Conservation (phyloP, 345 rosid genomes). For the Balakata baccata region DNA sequence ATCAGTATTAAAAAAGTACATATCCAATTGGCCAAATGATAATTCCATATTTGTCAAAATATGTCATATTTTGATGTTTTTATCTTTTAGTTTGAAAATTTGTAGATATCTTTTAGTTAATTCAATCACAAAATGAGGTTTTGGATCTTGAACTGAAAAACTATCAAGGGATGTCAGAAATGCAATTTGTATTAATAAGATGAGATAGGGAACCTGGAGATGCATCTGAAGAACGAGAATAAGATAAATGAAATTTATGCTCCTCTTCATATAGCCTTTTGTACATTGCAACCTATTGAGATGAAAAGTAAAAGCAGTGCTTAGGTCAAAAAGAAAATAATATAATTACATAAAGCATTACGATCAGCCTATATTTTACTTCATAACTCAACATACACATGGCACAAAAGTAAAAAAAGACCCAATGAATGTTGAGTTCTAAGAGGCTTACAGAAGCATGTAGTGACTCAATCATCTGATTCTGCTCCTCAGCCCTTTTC, state of each 20-base stretch:
- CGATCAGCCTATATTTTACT: neutral
- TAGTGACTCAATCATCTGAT: conserved; percentile 82
- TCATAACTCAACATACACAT: neutral
- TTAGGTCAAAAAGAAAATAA: neutral
- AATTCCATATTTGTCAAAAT: neutral
- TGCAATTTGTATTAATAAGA: neutral
- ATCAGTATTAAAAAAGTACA: too few species aligned
- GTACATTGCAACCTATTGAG: conserved; percentile 79
- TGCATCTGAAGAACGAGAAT: conserved; percentile 37
- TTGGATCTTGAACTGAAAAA: neutral
- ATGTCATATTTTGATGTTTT: neutral
- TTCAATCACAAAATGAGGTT: neutral
- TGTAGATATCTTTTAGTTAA: neutral
- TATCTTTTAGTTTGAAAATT: neutral
- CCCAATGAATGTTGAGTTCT: neutral
- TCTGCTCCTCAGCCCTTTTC: conserved; percentile 90
- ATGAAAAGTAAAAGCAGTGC: neutral
- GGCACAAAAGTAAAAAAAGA: neutral
- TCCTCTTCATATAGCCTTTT: conserved; percentile 90
- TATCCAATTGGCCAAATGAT: neutral
- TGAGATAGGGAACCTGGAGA: conserved; percentile 52
- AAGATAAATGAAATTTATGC: conserved; percentile 56
- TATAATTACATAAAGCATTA: neutral
- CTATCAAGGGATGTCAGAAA: neutral
- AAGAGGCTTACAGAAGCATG: conserved; percentile 69